Evolutionary conservation across 352 stramenopile genomes (phyloP).

Genomic region (Pythium diclinum): DNA sequence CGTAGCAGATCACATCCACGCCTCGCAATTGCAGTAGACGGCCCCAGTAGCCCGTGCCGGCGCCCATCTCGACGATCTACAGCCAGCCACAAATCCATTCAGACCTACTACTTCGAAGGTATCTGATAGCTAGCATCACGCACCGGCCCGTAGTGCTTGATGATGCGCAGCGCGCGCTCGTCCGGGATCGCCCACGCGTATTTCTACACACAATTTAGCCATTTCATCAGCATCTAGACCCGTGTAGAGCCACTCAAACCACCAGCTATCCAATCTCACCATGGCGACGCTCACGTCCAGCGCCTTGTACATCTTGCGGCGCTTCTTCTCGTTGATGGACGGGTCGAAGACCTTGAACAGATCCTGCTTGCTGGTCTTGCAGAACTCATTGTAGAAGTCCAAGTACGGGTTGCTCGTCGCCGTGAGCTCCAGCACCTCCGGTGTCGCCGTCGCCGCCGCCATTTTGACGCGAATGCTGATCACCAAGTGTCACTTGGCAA

Average conservation of each 20-base stretch:
- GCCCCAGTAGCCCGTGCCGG: slow-evolving; percentile 89
- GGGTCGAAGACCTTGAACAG: slow-evolving; percentile 74
- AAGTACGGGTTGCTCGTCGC: slow-evolving; percentile 78
- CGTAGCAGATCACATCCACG: slow-evolving; percentile 87
- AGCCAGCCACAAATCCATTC: slow-evolving; percentile 4
- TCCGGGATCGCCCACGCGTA: slow-evolving; percentile 93
- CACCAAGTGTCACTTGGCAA: no score
- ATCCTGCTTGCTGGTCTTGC: slow-evolving; percentile 48
- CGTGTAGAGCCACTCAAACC: not conserved
- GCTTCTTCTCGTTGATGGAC: slow-evolving; percentile 58
- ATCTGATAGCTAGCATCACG: slow-evolving; percentile 3
- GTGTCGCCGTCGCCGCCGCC: slow-evolving; percentile 12
- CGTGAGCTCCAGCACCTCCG: slow-evolving; percentile 46
- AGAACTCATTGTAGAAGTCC: slow-evolving; percentile 73
- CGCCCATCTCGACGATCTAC: slow-evolving; percentile 91
- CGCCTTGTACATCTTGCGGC: slow-evolving; percentile 62
- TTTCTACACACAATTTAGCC: slow-evolving; percentile 36
- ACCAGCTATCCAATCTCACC: slow-evolving; percentile 31
- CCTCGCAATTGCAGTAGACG: slow-evolving; percentile 71
- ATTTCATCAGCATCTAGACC: no score
- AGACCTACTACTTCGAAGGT: no score
- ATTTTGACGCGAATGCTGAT: not conserved
- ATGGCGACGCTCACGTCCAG: slow-evolving; percentile 80
- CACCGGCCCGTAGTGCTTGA: slow-evolving; percentile 89
- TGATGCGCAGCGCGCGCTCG: slow-evolving; percentile 82